Base-by-base conservation (phyloP, 805 yeast genomes). In the Danielia oregonensis region DNA sequence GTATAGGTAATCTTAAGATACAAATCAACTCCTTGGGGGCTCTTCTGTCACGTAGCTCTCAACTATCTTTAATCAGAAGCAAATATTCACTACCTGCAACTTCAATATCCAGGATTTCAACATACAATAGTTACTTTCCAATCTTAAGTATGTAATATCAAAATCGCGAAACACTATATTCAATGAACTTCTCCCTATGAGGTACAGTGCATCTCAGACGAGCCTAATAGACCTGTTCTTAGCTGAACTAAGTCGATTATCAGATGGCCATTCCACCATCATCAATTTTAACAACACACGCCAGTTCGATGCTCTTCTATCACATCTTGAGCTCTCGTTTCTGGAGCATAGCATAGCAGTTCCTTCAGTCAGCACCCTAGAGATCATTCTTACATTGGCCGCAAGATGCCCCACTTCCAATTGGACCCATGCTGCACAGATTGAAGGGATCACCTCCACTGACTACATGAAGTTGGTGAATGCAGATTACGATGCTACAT, bases 301-400 rank as follows among this genome's bases (percentile, higher is more conserved):
- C 18, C 59, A 56, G 33, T 43, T 62, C 33, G 64, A 62, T 34
- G 48, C 46, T 22, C 42, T 62, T 21, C 48, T 63, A 18, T 42
- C 40, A 12, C 54, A 52, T 29, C 37, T 58, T 22, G 68, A 62
- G 30, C 23, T 35, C 12, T 33, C 51, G 10, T 37, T 49, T 12
- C 22, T 13, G 3, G 26, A 33, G 17, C 33, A 25, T 8, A 34
- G 15, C 24, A 51, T 35, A 33, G 29, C 26, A 22, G 44, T 54
- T n/a, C 68, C 68, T 4, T 53, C 64, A 3, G 29, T 35, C 6
- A 40, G 49, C 29, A 34, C 59, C 8, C 38, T 62, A 12, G 52
- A 60, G 6, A 42, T 65, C 5, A 34, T 66, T 15, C 35, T 63
- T 18, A 63, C 70, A 2, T 35, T 65, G 19, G 57, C 61, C 1